phyloP scores from a whole-genome alignment of 2,329 filamentous ascomycete genomes.

The Epicoccum nigrum region DNA sequence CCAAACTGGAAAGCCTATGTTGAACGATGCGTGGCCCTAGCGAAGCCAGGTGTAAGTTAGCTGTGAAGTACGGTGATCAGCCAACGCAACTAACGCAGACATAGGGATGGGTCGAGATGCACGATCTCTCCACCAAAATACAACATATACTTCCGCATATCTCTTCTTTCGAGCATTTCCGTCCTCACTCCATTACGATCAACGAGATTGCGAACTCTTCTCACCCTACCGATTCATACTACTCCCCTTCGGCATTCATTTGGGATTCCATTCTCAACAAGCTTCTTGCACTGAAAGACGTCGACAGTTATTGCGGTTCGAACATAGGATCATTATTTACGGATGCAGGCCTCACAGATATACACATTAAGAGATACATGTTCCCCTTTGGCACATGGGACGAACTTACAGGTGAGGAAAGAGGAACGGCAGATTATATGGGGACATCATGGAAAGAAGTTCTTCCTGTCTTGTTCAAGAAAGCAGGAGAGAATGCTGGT shows the following conservation, averaged over 20 bases:
- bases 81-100: background rate
- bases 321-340: conserved; percentile 2
- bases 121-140: background rate
- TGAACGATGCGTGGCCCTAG: conserved; percentile 26
- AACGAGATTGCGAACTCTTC: background rate
- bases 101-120: conserved; percentile 9
- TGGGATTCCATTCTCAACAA: conserved; percentile 1
- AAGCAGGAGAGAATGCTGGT: conserved; percentile 2
- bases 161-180: background rate
- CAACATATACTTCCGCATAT: background rate
- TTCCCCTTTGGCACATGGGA: conserved; percentile 6
- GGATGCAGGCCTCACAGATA: conserved; percentile 8
- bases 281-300: conserved; percentile 1
- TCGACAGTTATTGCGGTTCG: conserved; percentile 1
- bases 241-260: background rate
- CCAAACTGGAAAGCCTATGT: conserved; percentile 56
- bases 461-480: background rate
- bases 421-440: background rate
- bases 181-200: background rate
- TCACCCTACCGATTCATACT: background rate
- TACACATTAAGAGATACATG: conserved; percentile 7
- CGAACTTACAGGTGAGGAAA: conserved; percentile 4
- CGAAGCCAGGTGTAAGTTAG: conserved; percentile 49
- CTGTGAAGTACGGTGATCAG: background rate
- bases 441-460: background rate